phyloP scores from a whole-genome alignment of 2,329 filamentous ascomycete genomes.

The Fusarium brachygibbosum region DNA sequence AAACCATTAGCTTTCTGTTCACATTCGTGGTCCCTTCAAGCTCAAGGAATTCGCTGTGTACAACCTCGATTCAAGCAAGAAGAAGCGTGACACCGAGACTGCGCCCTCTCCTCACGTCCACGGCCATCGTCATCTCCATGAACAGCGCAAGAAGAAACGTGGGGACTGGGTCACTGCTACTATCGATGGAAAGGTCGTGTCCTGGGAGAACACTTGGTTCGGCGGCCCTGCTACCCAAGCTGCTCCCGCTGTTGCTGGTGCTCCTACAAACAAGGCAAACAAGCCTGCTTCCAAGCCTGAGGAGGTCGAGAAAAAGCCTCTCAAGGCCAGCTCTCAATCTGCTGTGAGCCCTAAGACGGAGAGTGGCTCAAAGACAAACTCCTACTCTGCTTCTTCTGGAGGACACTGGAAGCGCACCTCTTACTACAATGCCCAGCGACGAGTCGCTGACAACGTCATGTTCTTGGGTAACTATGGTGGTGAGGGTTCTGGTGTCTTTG shows the following conservation, averaged over 20 bases:
- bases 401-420: constrained; percentile 58
- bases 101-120: constrained; percentile 49
- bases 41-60: constrained; percentile 79
- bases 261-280: constrained; percentile 7
- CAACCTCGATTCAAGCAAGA: constrained; percentile 59
- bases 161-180: constrained; percentile 65
- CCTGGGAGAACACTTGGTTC: constrained; percentile 70
- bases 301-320: constrained; percentile 4
- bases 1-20: constrained; percentile 72
- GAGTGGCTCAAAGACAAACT: constrained; percentile 19
- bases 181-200: constrained; percentile 69
- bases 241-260: constrained; percentile 30
- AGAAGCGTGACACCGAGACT: constrained; percentile 45
- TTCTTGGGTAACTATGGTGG: constrained; percentile 65
- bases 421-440: constrained; percentile 61
- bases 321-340: constrained; percentile 23
- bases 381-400: constrained; percentile 30
- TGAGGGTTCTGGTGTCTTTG: constrained; percentile 58
- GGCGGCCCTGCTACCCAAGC: constrained; percentile 47
- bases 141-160: constrained; percentile 61
- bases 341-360: constrained; percentile 31
- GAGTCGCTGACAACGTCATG: constrained; percentile 59
- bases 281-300: constrained; percentile 11
- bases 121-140: constrained; percentile 66
- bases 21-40: constrained; percentile 78